Conservation (phyloP, 2,329 filamentous ascomycete species). For the Epicoccum nigrum region DNA sequence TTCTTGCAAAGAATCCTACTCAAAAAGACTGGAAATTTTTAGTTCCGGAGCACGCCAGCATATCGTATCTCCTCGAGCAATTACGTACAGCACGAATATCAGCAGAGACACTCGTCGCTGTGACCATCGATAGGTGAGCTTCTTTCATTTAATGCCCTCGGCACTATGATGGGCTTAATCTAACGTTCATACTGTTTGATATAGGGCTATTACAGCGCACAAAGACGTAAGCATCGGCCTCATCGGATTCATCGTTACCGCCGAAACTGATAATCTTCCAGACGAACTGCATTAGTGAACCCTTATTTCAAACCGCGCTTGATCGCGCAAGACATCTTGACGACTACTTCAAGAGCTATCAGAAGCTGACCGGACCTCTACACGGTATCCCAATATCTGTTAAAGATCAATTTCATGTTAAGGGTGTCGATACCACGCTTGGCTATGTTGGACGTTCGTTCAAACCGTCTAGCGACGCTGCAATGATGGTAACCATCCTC, state of each 20-base stretch:
- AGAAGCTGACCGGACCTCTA: slow-evolving; percentile 50
- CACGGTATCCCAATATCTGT: slow-evolving; percentile 60
- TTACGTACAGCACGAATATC: not conserved
- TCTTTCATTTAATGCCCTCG: too few relatives aligned
- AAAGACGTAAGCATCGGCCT: not conserved
- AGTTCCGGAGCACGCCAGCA: not conserved
- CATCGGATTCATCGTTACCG: too few relatives aligned
- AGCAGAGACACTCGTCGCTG: not conserved
- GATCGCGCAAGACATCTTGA: slow-evolving; percentile 40
- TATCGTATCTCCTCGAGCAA: not conserved
- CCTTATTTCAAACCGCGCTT: slow-evolving; percentile 43
- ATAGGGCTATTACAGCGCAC: not conserved
- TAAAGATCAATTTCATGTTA: slow-evolving; percentile 66
- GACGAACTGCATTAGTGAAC: slow-evolving; percentile 41
- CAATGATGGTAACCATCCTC: slow-evolving; percentile 25
- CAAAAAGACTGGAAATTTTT: not conserved
- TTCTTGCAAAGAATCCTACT: not conserved
- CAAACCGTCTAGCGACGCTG: slow-evolving; percentile 10
- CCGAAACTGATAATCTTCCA: not conserved
- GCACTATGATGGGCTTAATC: too few relatives aligned
- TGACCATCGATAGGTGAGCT: not conserved
- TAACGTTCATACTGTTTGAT: not conserved
- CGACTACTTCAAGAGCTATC: slow-evolving; percentile 40
- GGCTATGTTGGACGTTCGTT: slow-evolving; percentile 56
- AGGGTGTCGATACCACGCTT: slow-evolving; percentile 60